Base-by-base conservation (phyloP, 1,139 yeast species). In the Magnusiomyces magnusii region DNA sequence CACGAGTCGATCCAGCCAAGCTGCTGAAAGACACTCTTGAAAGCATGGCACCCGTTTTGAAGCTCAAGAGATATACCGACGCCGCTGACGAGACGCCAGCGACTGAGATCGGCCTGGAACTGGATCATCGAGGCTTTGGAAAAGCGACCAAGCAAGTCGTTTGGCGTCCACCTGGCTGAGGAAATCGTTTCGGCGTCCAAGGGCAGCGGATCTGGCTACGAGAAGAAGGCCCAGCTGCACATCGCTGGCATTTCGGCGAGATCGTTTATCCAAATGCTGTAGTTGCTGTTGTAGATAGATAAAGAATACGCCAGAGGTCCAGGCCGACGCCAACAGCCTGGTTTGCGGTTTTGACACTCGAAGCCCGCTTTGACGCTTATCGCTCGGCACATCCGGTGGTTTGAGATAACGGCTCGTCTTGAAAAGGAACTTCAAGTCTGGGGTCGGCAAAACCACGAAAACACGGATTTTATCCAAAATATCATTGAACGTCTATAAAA, bases 61-160 rank as follows among this genome's bases (percentile, higher is more conserved):
- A 84, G 63, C 83, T 92, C 53, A 86, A 85, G 71, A 83, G 92
- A 27, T 82, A 84, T 69, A 86, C 86, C 99, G 2, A 84, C 82
- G 54, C 96, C 98, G 15, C 78, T 92, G 69, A 84, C 82, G 57
- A 83, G 83, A 69, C 85, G 90, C 73, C 96, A 91, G 74, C 82
- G 98, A 73, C 77, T 84, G 66, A 83, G 97, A 73, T 83, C 81
- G 68, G 97, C 98, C 1, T 87, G 95, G 78, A 75, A 78, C 62
- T 93, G 98, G 98, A 86, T 93, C 56, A 75, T 91, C 60, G 96
- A 90, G 61, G 91, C 95, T 24, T 83, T 95, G 31, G 80, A 83
- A 60, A 86, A 86, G 71, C 85, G 95, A 72, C 86, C 84, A 58
- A 84, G 93, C 24, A 82, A 84, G 61, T 95, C 88, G 68, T 87